phyloP scores from a whole-genome alignment of 2,329 filamentous ascomycete genomes.

The Fusarium sp. region DNA sequence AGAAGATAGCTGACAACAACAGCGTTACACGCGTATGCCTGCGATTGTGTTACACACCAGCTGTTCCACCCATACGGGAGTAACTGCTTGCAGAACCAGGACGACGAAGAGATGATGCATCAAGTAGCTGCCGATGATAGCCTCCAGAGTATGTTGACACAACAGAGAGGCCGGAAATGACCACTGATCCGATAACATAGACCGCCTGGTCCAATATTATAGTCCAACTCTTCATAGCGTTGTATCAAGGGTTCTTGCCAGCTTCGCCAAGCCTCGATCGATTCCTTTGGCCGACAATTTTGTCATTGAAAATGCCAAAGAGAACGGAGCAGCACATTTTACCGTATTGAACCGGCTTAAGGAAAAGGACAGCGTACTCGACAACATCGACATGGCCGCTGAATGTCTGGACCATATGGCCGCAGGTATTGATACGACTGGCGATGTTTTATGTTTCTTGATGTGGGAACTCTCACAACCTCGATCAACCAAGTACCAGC shows the following conservation, averaged over 20 bases:
- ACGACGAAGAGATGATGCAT: constrained; percentile 77
- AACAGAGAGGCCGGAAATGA: background rate
- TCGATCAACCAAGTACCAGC: constrained; percentile 66
- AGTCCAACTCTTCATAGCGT: constrained; percentile 66
- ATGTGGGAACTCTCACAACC: constrained; percentile 80
- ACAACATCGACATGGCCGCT: constrained; percentile 71
- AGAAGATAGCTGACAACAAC: constrained; percentile 33
- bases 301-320: constrained; percentile 67
- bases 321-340: constrained; percentile 65
- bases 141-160: constrained; percentile 69
- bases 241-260: constrained; percentile 61
- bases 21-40: constrained; percentile 75
- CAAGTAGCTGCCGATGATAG: constrained; percentile 78
- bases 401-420: constrained; percentile 82
- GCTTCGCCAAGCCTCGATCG: constrained; percentile 68
- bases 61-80: constrained; percentile 78
- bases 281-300: constrained; percentile 73
- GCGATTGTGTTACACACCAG: constrained; percentile 78
- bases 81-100: constrained; percentile 67
- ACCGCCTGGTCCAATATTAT: constrained; percentile 73
- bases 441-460: constrained; percentile 78
- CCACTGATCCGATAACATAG: constrained; percentile 54
- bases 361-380: constrained; percentile 64
- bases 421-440: constrained; percentile 80
- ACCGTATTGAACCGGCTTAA: constrained; percentile 73